Evolutionary conservation across 2,329 filamentous ascomycete genomes (phyloP).

Genomic region (Fusarium nanum): DNA sequence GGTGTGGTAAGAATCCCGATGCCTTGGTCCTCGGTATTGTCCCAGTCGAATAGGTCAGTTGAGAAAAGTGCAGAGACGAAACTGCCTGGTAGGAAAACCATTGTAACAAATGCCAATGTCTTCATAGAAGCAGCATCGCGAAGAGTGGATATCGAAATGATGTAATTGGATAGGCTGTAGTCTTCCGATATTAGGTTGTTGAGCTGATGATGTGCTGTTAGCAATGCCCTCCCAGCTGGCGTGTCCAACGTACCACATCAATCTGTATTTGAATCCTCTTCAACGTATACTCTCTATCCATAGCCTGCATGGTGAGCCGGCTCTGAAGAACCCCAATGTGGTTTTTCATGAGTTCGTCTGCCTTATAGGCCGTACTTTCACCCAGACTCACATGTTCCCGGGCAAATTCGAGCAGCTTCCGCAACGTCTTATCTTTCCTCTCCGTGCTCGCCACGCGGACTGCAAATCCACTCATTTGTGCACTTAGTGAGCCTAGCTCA

Average conservation of each 20-base stretch:
- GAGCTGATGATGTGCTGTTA: constrained; percentile 45
- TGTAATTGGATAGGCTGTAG: constrained; percentile 52
- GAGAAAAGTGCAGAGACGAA: constrained; percentile 58
- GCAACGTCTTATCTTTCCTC: constrained; percentile 52
- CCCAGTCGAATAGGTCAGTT: constrained; percentile 52
- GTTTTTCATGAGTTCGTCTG: constrained; percentile 41
- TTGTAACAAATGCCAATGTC: constrained; percentile 56
- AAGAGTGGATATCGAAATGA: constrained; percentile 52
- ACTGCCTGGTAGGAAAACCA: constrained; percentile 58
- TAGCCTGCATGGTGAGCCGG: constrained; percentile 51
- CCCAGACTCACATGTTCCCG: constrained; percentile 4
- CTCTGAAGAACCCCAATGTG: constrained; percentile 49
- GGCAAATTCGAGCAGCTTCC: constrained; percentile 52
- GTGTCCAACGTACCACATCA: constrained; percentile 48
- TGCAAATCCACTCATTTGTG: constrained; percentile 51
- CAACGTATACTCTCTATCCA: constrained; percentile 52
- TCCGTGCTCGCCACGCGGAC: constrained; percentile 54
- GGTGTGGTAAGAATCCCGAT: constrained; percentile 50
- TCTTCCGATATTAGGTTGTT: constrained; percentile 54
- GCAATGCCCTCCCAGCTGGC: background rate
- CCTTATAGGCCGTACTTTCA: constrained; percentile 6
- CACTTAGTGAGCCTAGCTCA: constrained; percentile 49
- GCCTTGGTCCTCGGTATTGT: constrained; percentile 36
- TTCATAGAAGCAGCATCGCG: constrained; percentile 59
- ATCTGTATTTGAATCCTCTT: constrained; percentile 56